A percentile compares a stretch with the other conserved stretches of the same genome.
Conservation (phyloP, 1,139 yeast genomes). For the Yamadazyma songkhlaensis region DNA sequence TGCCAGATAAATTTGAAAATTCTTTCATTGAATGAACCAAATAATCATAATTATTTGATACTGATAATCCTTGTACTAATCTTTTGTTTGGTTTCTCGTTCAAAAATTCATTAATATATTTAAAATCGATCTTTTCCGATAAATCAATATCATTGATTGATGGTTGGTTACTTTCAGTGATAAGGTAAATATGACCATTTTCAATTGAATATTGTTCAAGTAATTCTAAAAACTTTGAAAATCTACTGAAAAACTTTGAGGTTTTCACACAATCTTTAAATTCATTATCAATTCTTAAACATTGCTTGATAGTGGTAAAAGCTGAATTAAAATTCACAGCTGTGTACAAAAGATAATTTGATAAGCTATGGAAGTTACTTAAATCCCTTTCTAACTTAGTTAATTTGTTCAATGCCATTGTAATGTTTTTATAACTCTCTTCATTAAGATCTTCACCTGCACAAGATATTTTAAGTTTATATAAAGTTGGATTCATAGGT, state of each 20-base stretch:
- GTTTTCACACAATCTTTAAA: conserved; percentile 49
- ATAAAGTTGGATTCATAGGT: conserved; percentile 19
- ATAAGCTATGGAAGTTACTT: conserved; percentile 25
- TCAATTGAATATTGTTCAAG: conserved; percentile 45
- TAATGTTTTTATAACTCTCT: conserved; percentile 16
- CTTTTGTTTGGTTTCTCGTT: conserved; percentile 30
- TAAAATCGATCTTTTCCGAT: conserved; percentile 26
- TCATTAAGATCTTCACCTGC: conserved; percentile 15
- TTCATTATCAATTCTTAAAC: conserved; percentile 72
- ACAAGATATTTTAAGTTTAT: conserved; percentile 19
- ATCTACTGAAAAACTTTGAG: conserved; percentile 43
- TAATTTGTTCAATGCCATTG: conserved; percentile 24
- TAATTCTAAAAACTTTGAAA: conserved; percentile 29
- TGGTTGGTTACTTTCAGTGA: conserved; percentile 9
- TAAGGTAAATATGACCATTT: conserved; percentile 34
- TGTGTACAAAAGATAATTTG: conserved; percentile 49
- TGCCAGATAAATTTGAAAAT: conserved; percentile 13
- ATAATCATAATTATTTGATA: conserved; percentile 34
- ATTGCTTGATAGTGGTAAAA: conserved; percentile 49
- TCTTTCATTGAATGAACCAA: conserved; percentile 22
- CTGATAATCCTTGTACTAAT: conserved; percentile 21
- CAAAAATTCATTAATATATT: conserved; percentile 21
- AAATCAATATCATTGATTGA: conserved; percentile 16
- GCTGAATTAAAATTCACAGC: conserved; percentile 52
- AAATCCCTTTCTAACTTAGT: conserved; percentile 32